Base-by-base conservation (phyloP, 2,329 filamentous ascomycete species). In the Paracorniculantispora psalliotae region DNA sequence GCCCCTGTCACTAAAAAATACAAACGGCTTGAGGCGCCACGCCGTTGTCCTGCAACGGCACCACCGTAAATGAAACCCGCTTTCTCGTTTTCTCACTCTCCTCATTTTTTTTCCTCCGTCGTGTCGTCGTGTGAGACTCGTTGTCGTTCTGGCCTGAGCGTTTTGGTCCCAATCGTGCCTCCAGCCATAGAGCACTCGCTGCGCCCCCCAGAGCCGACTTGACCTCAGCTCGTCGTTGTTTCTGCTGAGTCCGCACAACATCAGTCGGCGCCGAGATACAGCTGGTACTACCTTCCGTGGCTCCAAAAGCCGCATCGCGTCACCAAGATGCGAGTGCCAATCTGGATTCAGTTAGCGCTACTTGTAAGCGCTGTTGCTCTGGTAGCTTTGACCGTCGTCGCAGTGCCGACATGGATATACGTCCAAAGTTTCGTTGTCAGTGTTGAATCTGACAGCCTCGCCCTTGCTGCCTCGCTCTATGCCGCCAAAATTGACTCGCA, bases 401-500 rank as follows among this genome's bases (percentile, higher is more conserved):
- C 91, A 17, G 83, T 96, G 63, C 90, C 92, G 67, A 90, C 87
- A 71, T 84, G 81, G 81, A 72, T 84, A 59, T 84, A 79, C 63
- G 81, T 84, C 67, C 79, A 83, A 65, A 70, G 73, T 61, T 83
- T 82, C 66, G 81, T 84, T 62, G 64, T 76, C 64, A 68, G 73
- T 54, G 77, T 85, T 64, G 77, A 81, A 69, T 74, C 83, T 13
- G 79, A 83, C 54, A 83, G 87, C 54, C 83, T 97, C 50, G 78
- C 86, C 26, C 79, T 96, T 62, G 91, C 91, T 1, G 92, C 92
- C 7, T 92, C 89, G 2, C 85, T 96, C 69, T 96, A 96, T 72
- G 88, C 92, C 21, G 86, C 89, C 30, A 88, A 93, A 69, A 81
- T 97, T 63, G 80, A 88, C 6, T 88, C 90, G 55, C 89, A 91